phyloP scores from a whole-genome alignment of 208 protist genomes.

The Blastocrithidia nonstop region DNA sequence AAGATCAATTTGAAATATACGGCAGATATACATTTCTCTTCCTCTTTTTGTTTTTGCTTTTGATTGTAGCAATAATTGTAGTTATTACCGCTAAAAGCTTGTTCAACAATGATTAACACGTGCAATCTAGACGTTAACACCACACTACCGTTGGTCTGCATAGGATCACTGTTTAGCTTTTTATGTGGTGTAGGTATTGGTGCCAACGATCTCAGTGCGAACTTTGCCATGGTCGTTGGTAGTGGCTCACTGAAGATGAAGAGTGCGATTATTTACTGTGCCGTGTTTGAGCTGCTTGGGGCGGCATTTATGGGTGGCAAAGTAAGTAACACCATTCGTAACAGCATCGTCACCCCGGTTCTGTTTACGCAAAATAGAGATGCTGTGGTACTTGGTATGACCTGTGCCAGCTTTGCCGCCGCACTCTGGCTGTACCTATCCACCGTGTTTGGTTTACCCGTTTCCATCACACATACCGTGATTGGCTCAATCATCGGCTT shows the following conservation, averaged over 20 bases:
- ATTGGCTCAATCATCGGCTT: constrained; percentile 65
- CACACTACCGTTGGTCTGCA: constrained; percentile 61
- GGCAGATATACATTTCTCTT: neutral
- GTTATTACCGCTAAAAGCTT: neutral
- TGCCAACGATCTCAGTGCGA: constrained; percentile 66
- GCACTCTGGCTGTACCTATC: constrained; percentile 70
- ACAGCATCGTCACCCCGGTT: constrained; percentile 42
- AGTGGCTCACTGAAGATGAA: constrained; percentile 70
- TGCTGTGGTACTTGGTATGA: constrained; percentile 62
- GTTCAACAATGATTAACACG: constrained; percentile 5
- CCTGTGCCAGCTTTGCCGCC: constrained; percentile 41
- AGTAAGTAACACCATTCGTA: constrained; percentile 58
- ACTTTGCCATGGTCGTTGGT: constrained; percentile 79
- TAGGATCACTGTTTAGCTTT: constrained; percentile 57
- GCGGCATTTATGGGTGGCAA: constrained; percentile 73
- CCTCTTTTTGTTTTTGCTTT: constrained; percentile 1
- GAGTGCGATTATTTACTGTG: constrained; percentile 67
- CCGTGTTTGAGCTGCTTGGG: constrained; percentile 64
- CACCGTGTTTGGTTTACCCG: constrained; percentile 58
- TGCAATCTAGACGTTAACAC: constrained; percentile 45
- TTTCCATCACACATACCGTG: constrained; percentile 77
- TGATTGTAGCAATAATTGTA: neutral
- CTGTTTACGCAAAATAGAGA: constrained; percentile 56
- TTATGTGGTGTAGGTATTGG: constrained; percentile 74
- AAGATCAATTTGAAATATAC: too few relatives aligned